Evolutionary conservation across 2,329 filamentous ascomycete species (phyloP).

Genomic region (Aciculosporium take): DNA sequence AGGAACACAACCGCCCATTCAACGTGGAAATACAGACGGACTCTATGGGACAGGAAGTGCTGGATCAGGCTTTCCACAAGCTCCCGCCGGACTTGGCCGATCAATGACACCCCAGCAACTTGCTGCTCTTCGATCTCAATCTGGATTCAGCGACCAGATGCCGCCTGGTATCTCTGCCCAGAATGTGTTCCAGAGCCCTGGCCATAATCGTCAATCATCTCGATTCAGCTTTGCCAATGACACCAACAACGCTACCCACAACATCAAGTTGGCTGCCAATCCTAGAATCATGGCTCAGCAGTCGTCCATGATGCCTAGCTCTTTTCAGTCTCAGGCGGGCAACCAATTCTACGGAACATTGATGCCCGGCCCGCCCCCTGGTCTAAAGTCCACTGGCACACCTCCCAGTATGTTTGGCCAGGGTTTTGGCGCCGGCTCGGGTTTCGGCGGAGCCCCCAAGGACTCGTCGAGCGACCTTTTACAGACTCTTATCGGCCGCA

Average conservation of each 20-base stretch:
- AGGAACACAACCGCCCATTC: conserved; percentile 63
- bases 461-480: conserved; percentile 53
- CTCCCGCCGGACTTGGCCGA: conserved; percentile 42
- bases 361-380: conserved; percentile 85
- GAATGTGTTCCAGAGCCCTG: conserved; percentile 40
- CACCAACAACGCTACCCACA: conserved; percentile 30
- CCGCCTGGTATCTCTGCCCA: conserved; percentile 41
- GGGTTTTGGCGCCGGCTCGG: conserved; percentile 56
- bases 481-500: conserved; percentile 66
- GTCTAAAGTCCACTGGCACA: conserved; percentile 86
- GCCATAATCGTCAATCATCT: conserved; percentile 71
- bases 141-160: conserved; percentile 44
- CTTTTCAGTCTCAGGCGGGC: conserved; percentile 43
- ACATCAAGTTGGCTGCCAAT: conserved; percentile 65
- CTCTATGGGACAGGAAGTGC: conserved; percentile 39
- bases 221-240: conserved; percentile 82
- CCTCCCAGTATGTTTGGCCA: conserved; percentile 93
- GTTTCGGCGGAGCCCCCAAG: conserved; percentile 55
- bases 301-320: conserved; percentile 68
- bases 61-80: conserved; percentile 32
- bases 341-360: conserved; percentile 70
- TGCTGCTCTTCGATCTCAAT: conserved; percentile 47
- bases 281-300: conserved; percentile 73
- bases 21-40: conserved; percentile 42
- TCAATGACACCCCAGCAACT: conserved; percentile 72